Conservation (phyloP, 2,329 filamentous ascomycete species). For the Hypomyces rosellus region DNA sequence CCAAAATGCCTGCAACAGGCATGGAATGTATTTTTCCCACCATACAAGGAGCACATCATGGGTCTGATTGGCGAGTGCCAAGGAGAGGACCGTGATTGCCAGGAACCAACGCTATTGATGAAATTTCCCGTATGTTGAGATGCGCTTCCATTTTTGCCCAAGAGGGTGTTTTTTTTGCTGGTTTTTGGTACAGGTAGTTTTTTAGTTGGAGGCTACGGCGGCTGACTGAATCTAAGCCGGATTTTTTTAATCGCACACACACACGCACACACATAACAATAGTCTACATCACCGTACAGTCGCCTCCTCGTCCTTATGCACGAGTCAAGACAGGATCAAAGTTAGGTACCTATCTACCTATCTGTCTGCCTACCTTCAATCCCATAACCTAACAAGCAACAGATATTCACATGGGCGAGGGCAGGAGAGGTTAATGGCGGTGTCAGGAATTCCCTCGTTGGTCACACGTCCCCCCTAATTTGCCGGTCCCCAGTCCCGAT, state of each 20-base stretch:
- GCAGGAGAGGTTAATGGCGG: background rate
- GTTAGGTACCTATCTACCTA: too few relatives aligned
- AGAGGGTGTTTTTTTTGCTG: background rate
- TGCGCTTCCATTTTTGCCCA: conserved; percentile 1
- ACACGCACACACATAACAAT: too few relatives aligned
- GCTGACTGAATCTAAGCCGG: too few relatives aligned
- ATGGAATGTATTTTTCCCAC: conserved; percentile 1
- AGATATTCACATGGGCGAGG: too few relatives aligned
- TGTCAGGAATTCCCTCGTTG: background rate
- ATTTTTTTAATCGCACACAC: too few relatives aligned
- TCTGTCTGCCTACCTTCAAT: too few relatives aligned
- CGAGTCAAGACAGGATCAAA: background rate
- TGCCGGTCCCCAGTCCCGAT: too few relatives aligned
- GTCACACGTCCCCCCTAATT: background rate
- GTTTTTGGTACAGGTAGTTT: too few relatives aligned
- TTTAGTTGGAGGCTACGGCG: too few relatives aligned
- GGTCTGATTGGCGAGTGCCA: conserved; percentile 3
- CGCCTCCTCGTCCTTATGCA: background rate
- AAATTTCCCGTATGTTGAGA: background rate
- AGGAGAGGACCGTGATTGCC: background rate
- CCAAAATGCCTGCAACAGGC: conserved; percentile 2
- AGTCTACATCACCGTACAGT: too few relatives aligned
- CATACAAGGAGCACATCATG: background rate
- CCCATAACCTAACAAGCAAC: too few relatives aligned
- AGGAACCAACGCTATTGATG: background rate